Conservation (phyloP, 345 rosid species). For the Raphanus sativus region DNA sequence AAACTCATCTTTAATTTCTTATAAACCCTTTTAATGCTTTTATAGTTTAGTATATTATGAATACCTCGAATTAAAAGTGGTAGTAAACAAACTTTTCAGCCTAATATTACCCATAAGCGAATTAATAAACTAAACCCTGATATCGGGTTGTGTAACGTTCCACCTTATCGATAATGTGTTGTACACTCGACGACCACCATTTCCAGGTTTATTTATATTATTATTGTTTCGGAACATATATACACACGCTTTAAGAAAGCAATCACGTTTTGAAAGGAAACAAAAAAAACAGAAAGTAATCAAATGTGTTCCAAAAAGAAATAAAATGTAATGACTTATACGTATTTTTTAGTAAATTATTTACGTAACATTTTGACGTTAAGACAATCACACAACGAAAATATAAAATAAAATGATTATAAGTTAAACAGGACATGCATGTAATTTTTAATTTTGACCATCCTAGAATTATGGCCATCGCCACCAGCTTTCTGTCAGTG, state of each 20-base stretch:
- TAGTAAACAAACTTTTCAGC: constrained; percentile 17
- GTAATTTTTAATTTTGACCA: neutral
- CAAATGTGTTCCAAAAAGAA: neutral
- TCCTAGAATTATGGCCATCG: constrained; percentile 28
- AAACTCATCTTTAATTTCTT: constrained; percentile 32
- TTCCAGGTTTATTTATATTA: constrained; percentile 1
- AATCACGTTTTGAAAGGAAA: neutral
- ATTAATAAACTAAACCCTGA: constrained; percentile 18
- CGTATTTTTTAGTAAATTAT: constrained; percentile 2
- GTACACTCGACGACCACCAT: constrained; percentile 37
- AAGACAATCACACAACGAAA: neutral
- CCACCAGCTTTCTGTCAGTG: constrained; percentile 16
- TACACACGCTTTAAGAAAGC: constrained; percentile 8
- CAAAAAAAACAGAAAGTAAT: neutral
- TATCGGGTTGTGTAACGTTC: constrained; percentile 40
- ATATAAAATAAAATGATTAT: neutral
- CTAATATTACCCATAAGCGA: constrained; percentile 8
- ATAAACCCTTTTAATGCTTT: constrained; percentile 22
- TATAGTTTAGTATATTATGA: constrained; percentile 23
- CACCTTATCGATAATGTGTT: constrained; percentile 41
- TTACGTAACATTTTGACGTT: constrained; percentile 14
- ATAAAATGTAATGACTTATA: constrained; percentile 16
- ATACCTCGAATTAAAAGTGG: constrained; percentile 9
- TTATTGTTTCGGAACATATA: neutral
- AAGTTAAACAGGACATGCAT: constrained; percentile 15